Evolutionary conservation across 176 grass and related monocot genomes (phyloP), one percentile per base, ranked within the genome.

Genomic region (Avena atlantica): DNA sequence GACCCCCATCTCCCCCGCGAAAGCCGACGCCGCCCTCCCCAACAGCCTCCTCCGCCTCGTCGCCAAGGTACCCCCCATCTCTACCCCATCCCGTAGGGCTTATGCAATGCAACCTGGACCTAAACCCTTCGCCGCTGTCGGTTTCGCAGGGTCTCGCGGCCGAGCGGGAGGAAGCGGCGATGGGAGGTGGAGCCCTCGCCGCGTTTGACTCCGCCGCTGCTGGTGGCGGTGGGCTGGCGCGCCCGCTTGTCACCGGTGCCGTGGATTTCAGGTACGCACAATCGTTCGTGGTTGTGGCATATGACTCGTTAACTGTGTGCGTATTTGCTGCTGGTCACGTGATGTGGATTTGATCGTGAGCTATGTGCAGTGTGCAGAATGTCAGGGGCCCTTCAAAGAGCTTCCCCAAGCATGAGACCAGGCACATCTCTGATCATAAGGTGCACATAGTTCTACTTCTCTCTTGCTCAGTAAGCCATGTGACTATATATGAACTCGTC

Each of bases 391-490:
- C 94, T 67, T 94, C 92, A 81, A 98, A 96, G 88, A 94, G 74
- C 83, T 98, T 98, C 20, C 82, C 92, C 79, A 98, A 94, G 85
- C 94, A 98, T 14, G 97, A 94, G 74, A 89, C 72, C 34, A 90
- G 83, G 63, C 94, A 96, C 70, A 67, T 98, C 65, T 98, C 97
- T 29, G 97, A 98, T 73, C 97, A 96, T 83, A 98, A 96, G 97
- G 97, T 95, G 81, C n/a, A 2, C 40, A 74, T 65, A 61, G 20
- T 36, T 72, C 17, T 44, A 81, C 44, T 84, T 81, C 21, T 52
- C 9, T 14, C 10, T 67, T 62, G 8, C 29, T 12, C 21, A 42
- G 12, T 74, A 9, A 4, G 3, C 58, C 1, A 9, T 34, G 6
- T 42, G 40, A 42, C 6, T 42, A 42, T 42, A 42, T 42, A 21